Base-by-base conservation (phyloP, 179 eudicot species). In the Vitellaria paradoxa region DNA sequence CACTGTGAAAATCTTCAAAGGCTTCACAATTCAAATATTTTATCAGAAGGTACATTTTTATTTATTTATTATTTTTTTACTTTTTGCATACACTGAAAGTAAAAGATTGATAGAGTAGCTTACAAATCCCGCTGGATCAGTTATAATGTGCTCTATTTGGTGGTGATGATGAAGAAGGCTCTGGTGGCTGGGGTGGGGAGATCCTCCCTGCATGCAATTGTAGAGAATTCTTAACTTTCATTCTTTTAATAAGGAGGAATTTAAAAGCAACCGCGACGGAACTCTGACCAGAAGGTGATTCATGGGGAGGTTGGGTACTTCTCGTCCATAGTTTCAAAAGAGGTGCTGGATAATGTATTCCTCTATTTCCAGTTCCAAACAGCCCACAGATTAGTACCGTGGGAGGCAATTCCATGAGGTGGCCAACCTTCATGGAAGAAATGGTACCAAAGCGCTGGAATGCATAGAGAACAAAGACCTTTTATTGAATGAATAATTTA, bases 371-470 rank as follows among this genome's bases (percentile, higher is more conserved):
- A 77, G 75, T 78, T 60, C 79, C 83, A 40, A 88, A 49, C 59
- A 92, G 76, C 67, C 86, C 91, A 83, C 81, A 88, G 61, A 81
- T 65, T 68, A 96, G 80, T 37, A 84, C 92, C 40, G 82, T 82
- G 60, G 98, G 97, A 75, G 99, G 99, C 76, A 94, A 70, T 17
- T 94, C 92, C 88, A 89, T 79, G 77, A 89, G 84, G 52, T 85
- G 80, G 65, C 83, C 77, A 10, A 86, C 80, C 89, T 92, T 94
- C 87, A 85, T 85, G 63, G 74, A 56, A 65, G 91, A 77, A 78
- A 77, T 64, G 60, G 73, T 59, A 75, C 67, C 47, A 68, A 74
- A 64, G 67, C 20, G 53, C 85, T 82, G 86, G 67, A 76, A 68
- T 57, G 52, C 65, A 71, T 24, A 49, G 56, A 64, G 6, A 57